phyloP scores from a whole-genome alignment of 306 rosid genomes.

The Quercus suber region DNA sequence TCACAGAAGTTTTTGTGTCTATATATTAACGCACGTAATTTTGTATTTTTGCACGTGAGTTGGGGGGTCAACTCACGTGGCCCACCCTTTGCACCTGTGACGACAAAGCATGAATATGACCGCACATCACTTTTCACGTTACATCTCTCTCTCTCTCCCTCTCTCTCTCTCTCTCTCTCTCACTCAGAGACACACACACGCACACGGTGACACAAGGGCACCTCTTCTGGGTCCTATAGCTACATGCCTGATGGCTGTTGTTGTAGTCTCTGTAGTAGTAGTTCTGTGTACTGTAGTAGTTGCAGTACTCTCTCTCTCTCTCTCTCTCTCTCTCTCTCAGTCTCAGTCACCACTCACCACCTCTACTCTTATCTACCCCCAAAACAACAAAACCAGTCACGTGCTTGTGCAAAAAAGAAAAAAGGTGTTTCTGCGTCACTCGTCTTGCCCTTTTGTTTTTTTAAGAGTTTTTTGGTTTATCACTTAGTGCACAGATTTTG shows the following conservation, averaged over 20 bases:
- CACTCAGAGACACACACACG: background rate
- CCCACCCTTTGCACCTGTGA: conserved; percentile 29
- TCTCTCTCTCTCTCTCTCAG: too few species aligned
- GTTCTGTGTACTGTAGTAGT: too few species aligned
- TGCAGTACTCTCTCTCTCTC: too few species aligned
- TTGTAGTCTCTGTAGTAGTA: too few species aligned
- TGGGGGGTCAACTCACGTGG: conserved; percentile 47
- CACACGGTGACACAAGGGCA: background rate
- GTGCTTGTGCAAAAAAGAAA: too few species aligned
- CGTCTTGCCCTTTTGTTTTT: too few species aligned
- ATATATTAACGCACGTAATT: background rate
- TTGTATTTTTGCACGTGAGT: conserved; percentile 49
- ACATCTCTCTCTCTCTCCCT: background rate
- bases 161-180: background rate
- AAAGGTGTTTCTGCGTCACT: too few species aligned
- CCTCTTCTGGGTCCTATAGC: background rate
- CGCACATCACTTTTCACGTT: conserved; percentile 29
- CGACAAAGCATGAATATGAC: conserved; percentile 31
- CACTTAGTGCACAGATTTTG: too few species aligned
- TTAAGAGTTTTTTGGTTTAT: too few species aligned
- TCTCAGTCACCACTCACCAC: too few species aligned
- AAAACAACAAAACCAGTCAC: too few species aligned
- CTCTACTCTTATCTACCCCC: too few species aligned
- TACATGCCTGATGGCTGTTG: background rate
- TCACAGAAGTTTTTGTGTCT: background rate